phyloP scores from a whole-genome alignment of 2,329 filamentous ascomycete genomes.

The Dryadomyces quercivorus region DNA sequence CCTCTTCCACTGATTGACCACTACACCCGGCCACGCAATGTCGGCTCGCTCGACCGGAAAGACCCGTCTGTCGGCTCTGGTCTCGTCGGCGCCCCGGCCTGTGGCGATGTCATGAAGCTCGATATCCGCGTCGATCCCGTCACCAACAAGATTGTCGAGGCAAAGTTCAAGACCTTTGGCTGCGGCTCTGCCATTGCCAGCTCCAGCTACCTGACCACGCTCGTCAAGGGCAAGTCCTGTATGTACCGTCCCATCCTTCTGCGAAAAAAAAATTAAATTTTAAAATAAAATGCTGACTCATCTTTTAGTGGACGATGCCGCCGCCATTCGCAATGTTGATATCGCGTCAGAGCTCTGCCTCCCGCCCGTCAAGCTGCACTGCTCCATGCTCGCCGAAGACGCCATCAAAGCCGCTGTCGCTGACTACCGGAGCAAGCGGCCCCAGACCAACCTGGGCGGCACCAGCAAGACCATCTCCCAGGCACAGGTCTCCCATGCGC shows the following conservation, averaged over 20 bases:
- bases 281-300: no score
- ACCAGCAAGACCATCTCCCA: conserved; percentile 28
- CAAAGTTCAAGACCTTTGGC: conserved; percentile 97
- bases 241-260: background rate
- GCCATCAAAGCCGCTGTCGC: conserved; percentile 86
- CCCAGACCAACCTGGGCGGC: conserved; percentile 68
- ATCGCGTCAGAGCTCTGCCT: conserved; percentile 93
- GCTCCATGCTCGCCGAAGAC: conserved; percentile 85
- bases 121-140: conserved; percentile 86
- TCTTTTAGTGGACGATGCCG: conserved; percentile 66
- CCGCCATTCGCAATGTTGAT: conserved; percentile 89
- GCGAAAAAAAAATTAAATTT: no score
- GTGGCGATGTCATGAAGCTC: conserved; percentile 88
- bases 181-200: conserved; percentile 92
- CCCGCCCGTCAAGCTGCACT: conserved; percentile 81
- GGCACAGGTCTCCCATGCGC: conserved; percentile 4
- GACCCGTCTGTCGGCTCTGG: conserved; percentile 80
- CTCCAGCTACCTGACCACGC: conserved; percentile 74
- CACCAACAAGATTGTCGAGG: conserved; percentile 80
- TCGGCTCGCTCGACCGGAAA: conserved; percentile 53
- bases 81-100: conserved; percentile 81
- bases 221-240: conserved; percentile 82
- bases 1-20: conserved; percentile 14
- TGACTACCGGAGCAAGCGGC: conserved; percentile 88
- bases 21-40: conserved; percentile 29